Percentiles rank a stretch among this genome's conserved stretches.
These are phyloP conservation scores for Stereum hirsutum DNA, from an alignment of 1,284 basidiomycete genomes.

Conservation along the genomic window DNA sequence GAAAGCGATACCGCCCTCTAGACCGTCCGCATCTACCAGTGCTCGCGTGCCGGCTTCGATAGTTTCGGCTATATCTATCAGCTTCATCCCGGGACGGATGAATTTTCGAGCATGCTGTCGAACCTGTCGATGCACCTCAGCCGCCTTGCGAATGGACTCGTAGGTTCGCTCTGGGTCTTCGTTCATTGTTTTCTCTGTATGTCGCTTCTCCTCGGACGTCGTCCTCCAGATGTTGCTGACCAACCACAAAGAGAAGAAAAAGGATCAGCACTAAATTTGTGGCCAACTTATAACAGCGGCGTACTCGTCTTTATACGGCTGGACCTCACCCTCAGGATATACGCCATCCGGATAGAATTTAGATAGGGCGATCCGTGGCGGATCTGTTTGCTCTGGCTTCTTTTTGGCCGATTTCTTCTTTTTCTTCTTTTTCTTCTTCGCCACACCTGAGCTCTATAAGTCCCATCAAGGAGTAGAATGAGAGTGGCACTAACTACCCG, in stretches of 20 bases:
- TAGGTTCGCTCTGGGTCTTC: conserved; percentile 82
- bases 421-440: conserved; percentile 66
- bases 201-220: conserved; percentile 86
- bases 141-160: conserved; percentile 82
- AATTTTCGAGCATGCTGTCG: conserved; percentile 73
- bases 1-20: conserved; percentile 87
- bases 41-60: conserved; percentile 91
- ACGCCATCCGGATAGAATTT: conserved; percentile 84
- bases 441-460: too few relatives aligned
- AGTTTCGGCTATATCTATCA: conserved; percentile 91
- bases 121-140: conserved; percentile 93
- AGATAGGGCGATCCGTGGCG: conserved; percentile 85
- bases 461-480: too few relatives aligned
- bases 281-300: too few relatives aligned
- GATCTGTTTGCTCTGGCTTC: conserved; percentile 75
- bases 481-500: too few relatives aligned
- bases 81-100: conserved; percentile 91
- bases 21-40: conserved; percentile 84
- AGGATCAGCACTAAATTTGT: conserved; percentile 10
- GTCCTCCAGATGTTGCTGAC: conserved; percentile 77
- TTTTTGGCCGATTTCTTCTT: conserved; percentile 95
- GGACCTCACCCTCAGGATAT: conserved; percentile 89
- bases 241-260: conserved; percentile 1
- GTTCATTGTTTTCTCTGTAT: conserved; percentile 69
- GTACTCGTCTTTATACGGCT: conserved; percentile 87